Conservation (phyloP, 2,329 filamentous ascomycete species). For the Blastomyces parvus region DNA sequence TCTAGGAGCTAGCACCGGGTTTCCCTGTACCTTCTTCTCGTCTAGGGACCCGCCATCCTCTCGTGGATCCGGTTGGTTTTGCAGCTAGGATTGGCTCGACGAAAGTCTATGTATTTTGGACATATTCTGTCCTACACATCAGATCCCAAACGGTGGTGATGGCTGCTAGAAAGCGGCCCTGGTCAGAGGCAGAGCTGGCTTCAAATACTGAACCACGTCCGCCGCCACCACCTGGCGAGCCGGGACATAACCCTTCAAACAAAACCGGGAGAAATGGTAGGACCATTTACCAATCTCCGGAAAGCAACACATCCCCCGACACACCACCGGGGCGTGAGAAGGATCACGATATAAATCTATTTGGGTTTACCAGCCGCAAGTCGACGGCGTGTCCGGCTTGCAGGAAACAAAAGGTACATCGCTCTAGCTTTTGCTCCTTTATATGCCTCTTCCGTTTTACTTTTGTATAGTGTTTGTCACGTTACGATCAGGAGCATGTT, state of each 20-base stretch:
- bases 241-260: not conserved
- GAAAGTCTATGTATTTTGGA: not conserved
- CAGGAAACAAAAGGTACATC: conserved; percentile 40
- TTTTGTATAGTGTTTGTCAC: too few species aligned
- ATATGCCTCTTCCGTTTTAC: not conserved
- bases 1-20: not conserved
- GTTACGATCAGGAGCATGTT: not conserved
- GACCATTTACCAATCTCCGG: conserved; percentile 10
- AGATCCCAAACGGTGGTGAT: conserved; percentile 7
- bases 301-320: conserved; percentile 8
- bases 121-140: not conserved
- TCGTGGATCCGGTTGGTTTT: too few species aligned
- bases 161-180: conserved; percentile 11
- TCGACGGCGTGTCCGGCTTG: conserved; percentile 42
- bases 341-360: conserved; percentile 9
- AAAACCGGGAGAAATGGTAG: not conserved
- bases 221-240: not conserved
- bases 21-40: not conserved
- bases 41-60: not conserved
- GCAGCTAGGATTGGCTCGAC: not conserved
- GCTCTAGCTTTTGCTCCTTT: not conserved
- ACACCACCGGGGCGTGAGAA: conserved; percentile 5
- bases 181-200: conserved; percentile 10
- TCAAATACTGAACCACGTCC: not conserved
- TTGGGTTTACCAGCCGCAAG: conserved; percentile 26